Evolutionary conservation across 352 stramenopile genomes (phyloP).

Genomic region (Globisporangium nagaii): DNA sequence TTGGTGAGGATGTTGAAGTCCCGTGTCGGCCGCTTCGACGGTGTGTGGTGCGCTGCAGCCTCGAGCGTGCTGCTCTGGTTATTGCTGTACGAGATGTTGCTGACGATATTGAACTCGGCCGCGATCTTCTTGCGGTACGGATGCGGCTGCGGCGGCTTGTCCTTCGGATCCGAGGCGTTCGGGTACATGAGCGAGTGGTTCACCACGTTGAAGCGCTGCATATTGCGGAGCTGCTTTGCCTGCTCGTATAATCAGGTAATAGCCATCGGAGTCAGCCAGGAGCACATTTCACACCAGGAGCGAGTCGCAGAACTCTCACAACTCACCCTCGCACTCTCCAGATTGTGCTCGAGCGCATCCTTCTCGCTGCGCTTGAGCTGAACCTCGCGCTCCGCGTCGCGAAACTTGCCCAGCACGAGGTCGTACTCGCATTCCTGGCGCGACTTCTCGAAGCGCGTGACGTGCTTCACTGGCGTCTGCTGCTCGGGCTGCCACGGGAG

Average conservation of each 20-base stretch:
- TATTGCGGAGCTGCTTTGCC: slow-evolving; percentile 52
- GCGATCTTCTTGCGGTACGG: slow-evolving; percentile 27
- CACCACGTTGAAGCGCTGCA: slow-evolving; percentile 66
- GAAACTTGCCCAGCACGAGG: slow-evolving; percentile 57
- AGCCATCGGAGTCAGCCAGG: not conserved
- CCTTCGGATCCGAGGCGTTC: slow-evolving; percentile 36
- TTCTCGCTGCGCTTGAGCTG: slow-evolving; percentile 26
- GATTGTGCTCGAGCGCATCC: slow-evolving; percentile 21
- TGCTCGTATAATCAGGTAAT: not conserved
- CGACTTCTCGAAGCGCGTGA: slow-evolving; percentile 69
- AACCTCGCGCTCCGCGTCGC: slow-evolving; percentile 45
- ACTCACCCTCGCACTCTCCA: slow-evolving; percentile 38
- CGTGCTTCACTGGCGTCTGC: slow-evolving; percentile 44
- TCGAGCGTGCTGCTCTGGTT: not conserved
- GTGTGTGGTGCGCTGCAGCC: slow-evolving; percentile 4
- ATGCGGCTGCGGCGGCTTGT: slow-evolving; percentile 27
- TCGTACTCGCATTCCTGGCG: slow-evolving; percentile 69
- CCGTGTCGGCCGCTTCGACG: slow-evolving; percentile 30
- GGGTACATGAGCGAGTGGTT: slow-evolving; percentile 52
- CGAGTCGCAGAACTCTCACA: too few species aligned
- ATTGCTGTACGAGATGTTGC: slow-evolving; percentile 25
- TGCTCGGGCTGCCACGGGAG: slow-evolving; percentile 57
- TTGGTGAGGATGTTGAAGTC: slow-evolving; percentile 78
- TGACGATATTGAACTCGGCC: slow-evolving; percentile 64
- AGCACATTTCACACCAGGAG: too few species aligned